Base-by-base conservation (phyloP, 495 filamentous ascomycete genomes). In the Xylaria palmicola region DNA sequence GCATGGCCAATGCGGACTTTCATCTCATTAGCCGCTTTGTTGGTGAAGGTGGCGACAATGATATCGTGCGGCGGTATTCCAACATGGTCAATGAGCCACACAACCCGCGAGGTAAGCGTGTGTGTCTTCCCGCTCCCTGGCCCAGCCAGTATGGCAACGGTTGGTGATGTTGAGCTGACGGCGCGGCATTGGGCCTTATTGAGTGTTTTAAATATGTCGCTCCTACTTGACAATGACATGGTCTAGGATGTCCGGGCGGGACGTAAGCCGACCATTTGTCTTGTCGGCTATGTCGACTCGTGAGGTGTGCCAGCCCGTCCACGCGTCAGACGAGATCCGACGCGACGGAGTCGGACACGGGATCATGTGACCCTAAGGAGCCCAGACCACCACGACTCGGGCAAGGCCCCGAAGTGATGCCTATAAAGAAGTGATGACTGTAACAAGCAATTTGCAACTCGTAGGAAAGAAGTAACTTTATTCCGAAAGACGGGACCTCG, bases 1-100 rank as follows among this genome's bases (percentile, higher is more conserved):
- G 94, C 79, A 60, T 84, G 86, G 0, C 87, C 85, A 34, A 99
- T 87, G 24, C 95, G 84, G 67, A 91, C 85, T 61, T 91, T 91
- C 95, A 99, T 99, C 75, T 99, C 95, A 17, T 89, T 86, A 17
- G 94, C 90, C 4, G 94, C 94, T 73, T 98, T 99, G 71, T 96
- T 90, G 3, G 95, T 99, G 71, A 99, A 99, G 0, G 95, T 99
- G 61, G 93, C 93, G 57, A 96, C 95, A 44, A 99, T 87, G 70
- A 99, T 85, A 80, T 98, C 94, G 79, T 91, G 88, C 65, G 95
- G 93, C 41, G 85, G 85, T 66, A 91, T 86, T 30, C 86, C 84
- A 63, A 90, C 77, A 64, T 90, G 80, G n/a, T 85, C 81, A 50
- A 99, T 84, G n/a, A 98, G 85, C 80, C 95, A 96, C 58, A 93